Evolutionary conservation across 2,329 filamentous ascomycete genomes (phyloP), one percentile per base, ranked within the genome.

Genomic region (Fusarium devonianum): DNA sequence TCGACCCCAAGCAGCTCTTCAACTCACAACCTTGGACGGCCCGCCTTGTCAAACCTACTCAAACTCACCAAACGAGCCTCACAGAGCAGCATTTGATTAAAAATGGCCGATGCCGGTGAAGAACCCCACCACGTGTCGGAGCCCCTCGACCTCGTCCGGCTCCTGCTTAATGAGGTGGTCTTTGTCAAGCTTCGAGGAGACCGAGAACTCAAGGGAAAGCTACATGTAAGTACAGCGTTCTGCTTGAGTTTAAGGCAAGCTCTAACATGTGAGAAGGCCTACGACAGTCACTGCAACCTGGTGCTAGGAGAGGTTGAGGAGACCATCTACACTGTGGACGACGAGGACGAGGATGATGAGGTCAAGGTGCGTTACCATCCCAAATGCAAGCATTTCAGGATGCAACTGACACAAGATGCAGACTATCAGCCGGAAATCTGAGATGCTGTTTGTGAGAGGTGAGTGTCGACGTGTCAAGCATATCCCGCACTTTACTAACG

Each of bases 361-460:
- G 79, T 91, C 65, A 89, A 86, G 79, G 90, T 92, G 49, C 48
- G 57, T n/a, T 16, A 8, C 18, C 12, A 12, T 23, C 14, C 25
- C 10, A 14, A 16, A 17, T 17, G 12, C 11, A 21, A 10, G 14
- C n/a, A 18, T 17, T 10, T 8, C 2, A 26, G n/a, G 7, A 25
- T 30, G 5, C 37, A 25, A n/a, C 55, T 65, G 18, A 67, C 45
- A 1, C 4, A 16, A n/a, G 19, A 13, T 39, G 5, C 57, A 96
- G 89, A 96, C 92, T 11, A 85, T 94, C 56, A 96, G 93, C 77
- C 96, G 96, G 75, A 95, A 97, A 73, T 95, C 92, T 32, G 94
- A 97, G 71, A 99, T 99, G 94, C 78, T 99, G 14, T 99, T 99
- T 71, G 93, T 99, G 49, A 82, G 94, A 89, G 93, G 92, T 93